Evolutionary conservation across 371 early-diverging fungal genomes (phyloP), one percentile per base, ranked within the genome.

Genomic region (Apophysomyces ossiformis): DNA sequence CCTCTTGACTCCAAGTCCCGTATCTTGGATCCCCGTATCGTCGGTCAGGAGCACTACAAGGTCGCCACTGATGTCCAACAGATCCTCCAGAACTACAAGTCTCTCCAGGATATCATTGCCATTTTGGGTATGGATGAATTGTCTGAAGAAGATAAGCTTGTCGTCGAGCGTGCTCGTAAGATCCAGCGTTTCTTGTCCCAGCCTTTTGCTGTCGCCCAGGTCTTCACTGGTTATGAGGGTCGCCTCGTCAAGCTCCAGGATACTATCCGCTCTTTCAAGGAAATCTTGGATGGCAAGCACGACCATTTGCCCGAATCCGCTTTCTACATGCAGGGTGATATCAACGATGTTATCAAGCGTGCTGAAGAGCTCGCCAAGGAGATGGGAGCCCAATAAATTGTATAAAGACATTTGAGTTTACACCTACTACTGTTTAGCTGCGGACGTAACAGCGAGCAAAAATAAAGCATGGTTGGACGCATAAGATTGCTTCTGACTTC

Each of bases 251-350:
- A 85, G 67, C 89, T 97, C 61, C 86, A 92, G 83, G 98, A 97
- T 79, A 96, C 96, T 71, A 91, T 97, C 85, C 92, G 95, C 74
- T 94, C 95, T 38, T 97, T 96, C 91, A 90, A 89, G 86, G 96
- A 96, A 83, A 96, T 96, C 74, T 85, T 97, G 44, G 96, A 92
- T 60, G 98, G 96, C 69, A 98, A 96, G 90, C 94, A 95, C 88
- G 98, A 97, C 82, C 69, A 75, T 69, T 87, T 96, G 67, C 97
- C 97, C 71, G 98, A 98, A 83, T 89, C 94, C 63, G 97, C 99
- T 70, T 98, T 98, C 92, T 98, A 92, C 90, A 96, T 97, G 95
- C 92, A 92, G 69, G 98, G 98, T 84, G 96, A 96, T 79, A 92
- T 98, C 73, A 93, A 92, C 71, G 98, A 98, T 85, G 98, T 92